Conservation (phyloP, 306 rosid genomes). For the Cucurbita moschata region DNA sequence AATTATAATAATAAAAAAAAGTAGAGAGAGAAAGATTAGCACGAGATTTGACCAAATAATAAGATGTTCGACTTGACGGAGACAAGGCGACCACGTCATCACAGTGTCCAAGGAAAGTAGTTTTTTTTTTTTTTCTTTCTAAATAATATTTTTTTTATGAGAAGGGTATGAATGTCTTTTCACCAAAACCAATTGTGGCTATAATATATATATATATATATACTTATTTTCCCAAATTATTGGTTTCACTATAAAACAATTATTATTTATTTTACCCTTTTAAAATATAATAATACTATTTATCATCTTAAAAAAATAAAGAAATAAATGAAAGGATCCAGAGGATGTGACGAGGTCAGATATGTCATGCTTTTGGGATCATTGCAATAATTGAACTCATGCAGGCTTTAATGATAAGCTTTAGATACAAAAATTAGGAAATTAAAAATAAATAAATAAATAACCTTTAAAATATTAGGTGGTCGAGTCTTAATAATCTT, state of each 20-base stretch:
- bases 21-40: slow-evolving; percentile 7
- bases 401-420: slow-evolving; percentile 80
- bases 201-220: neutral
- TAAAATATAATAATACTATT: neutral
- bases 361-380: slow-evolving; percentile 83
- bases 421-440: neutral
- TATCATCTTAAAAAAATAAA: neutral
- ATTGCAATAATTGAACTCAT: slow-evolving; percentile 87
- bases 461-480: neutral
- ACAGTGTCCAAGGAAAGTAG: slow-evolving; percentile 25
- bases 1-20: neutral
- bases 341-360: slow-evolving; percentile 45
- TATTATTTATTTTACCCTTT: neutral
- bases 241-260: neutral
- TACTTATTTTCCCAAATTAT: neutral
- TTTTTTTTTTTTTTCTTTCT: neutral
- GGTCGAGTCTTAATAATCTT: too few relatives aligned
- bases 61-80: slow-evolving; percentile 20
- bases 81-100: slow-evolving; percentile 48
- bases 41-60: slow-evolving; percentile 39
- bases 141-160: neutral
- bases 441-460: neutral
- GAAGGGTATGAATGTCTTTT: neutral
- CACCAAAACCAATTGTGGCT: neutral
- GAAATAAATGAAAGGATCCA: slow-evolving; percentile 11